Conservation (phyloP, 2,329 filamentous ascomycete species). For the Fusarium illudens region DNA sequence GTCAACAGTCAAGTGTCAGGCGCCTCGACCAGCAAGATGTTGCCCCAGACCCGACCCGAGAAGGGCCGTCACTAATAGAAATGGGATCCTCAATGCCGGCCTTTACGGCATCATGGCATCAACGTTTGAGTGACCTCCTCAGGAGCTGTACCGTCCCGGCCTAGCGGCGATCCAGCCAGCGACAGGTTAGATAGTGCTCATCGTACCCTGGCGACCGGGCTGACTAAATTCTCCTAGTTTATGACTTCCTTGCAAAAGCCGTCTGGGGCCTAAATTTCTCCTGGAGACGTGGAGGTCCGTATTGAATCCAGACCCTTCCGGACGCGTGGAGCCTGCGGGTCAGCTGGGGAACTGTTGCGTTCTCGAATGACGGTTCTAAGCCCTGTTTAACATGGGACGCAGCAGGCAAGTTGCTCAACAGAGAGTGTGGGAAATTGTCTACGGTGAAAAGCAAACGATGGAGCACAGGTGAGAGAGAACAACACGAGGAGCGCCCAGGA, state of each 20-base stretch:
- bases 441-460: neutral
- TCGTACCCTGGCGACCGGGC: neutral
- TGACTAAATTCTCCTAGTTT: neutral
- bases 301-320: conserved; percentile 2
- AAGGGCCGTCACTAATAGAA: conserved; percentile 11
- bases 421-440: neutral
- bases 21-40: neutral
- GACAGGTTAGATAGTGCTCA: neutral
- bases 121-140: neutral
- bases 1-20: conserved; percentile 12
- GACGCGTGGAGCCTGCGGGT: neutral
- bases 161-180: conserved; percentile 19
- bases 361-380: neutral
- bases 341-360: neutral
- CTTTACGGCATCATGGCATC: conserved; percentile 9
- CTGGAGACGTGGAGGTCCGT: neutral
- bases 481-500: neutral
- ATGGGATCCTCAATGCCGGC: conserved; percentile 1
- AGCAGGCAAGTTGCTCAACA: neutral
- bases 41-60: neutral
- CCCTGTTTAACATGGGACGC: neutral
- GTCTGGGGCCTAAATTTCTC: neutral
- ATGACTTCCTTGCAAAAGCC: neutral
- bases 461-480: neutral
- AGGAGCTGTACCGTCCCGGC: neutral